These are phyloP conservation scores for Dichomitus squalens DNA, from an alignment of 1,284 basidiomycete genomes.

Conservation along the genomic window DNA sequence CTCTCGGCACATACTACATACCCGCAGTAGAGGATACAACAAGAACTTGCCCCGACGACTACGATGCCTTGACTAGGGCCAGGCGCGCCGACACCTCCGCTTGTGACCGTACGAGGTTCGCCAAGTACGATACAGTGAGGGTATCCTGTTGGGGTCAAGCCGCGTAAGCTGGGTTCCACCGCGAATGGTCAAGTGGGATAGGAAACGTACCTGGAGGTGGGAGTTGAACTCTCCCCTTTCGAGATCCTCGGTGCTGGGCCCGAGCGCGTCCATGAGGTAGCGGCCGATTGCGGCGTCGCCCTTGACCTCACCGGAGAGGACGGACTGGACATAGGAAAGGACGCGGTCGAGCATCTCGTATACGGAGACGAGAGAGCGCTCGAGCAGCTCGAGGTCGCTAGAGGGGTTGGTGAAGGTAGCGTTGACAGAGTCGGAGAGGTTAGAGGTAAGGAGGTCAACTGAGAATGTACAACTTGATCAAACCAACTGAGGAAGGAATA, in stretches of 20 bases:
- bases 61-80: constrained; percentile 61
- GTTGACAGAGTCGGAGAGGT: constrained; percentile 42
- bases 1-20: constrained; percentile 4
- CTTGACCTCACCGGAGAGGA: constrained; percentile 76
- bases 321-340: constrained; percentile 83
- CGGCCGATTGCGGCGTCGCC: constrained; percentile 90
- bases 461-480: background rate
- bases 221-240: constrained; percentile 79
- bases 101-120: constrained; percentile 93
- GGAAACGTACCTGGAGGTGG: constrained; percentile 63
- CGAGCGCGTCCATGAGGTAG: constrained; percentile 91
- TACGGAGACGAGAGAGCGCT: constrained; percentile 71
- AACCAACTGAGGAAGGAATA: background rate
- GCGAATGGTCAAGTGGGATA: background rate
- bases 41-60: constrained; percentile 9
- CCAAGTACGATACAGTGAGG: constrained; percentile 93
- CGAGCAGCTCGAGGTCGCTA: constrained; percentile 69
- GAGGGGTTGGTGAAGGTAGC: constrained; percentile 52
- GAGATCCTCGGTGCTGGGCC: constrained; percentile 61
- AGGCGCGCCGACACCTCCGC: constrained; percentile 92
- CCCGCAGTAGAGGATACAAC: constrained; percentile 21
- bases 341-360: constrained; percentile 85
- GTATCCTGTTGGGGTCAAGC: constrained; percentile 63
- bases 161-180: background rate
- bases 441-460: constrained; percentile 78